These are phyloP conservation scores for Wolfiporia cocos DNA, from an alignment of 1,284 basidiomycete species.

Conservation along the genomic window DNA sequence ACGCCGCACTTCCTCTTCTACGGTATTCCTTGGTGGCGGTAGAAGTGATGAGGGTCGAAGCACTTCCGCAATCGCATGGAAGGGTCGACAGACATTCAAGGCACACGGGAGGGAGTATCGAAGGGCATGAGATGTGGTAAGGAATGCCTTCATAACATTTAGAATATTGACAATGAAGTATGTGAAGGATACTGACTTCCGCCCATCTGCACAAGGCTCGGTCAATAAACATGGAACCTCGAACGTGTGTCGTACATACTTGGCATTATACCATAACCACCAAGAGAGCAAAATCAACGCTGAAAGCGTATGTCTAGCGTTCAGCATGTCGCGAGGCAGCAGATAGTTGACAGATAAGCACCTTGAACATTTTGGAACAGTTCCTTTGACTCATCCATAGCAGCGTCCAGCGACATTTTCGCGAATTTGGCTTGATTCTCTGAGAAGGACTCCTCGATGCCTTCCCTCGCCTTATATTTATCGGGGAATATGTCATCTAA, in stretches of 20 bases:
- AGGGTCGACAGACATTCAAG: constrained; percentile 63
- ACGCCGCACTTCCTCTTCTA: constrained; percentile 65
- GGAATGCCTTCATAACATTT: constrained; percentile 44
- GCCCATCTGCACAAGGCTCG: constrained; percentile 58
- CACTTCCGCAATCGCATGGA: constrained; percentile 52
- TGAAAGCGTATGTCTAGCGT: constrained; percentile 19
- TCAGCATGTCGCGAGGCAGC: not conserved
- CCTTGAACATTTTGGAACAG: constrained; percentile 62
- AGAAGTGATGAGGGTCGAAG: constrained; percentile 51
- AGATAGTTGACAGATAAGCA: constrained; percentile 16
- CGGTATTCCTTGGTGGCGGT: constrained; percentile 46
- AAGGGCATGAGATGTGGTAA: constrained; percentile 49
- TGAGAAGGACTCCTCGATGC: constrained; percentile 52
- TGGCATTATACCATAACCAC: constrained; percentile 70
- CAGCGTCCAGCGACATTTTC: constrained; percentile 41
- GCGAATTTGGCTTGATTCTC: constrained; percentile 60
- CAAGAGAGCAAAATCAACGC: constrained; percentile 59
- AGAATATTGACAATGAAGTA: not conserved
- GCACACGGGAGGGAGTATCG: constrained; percentile 60
- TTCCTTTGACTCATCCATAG: constrained; percentile 45
- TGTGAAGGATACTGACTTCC: constrained; percentile 41
- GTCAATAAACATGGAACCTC: no score
- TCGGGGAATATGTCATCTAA: constrained; percentile 50
- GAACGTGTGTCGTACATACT: constrained; percentile 30
- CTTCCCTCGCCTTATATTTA: constrained; percentile 35